Percentiles rank a stretch among this genome's conserved stretches.
Conservation (phyloP, 139 green algal species). For the Auxenochlorella pyrenoidosa region DNA sequence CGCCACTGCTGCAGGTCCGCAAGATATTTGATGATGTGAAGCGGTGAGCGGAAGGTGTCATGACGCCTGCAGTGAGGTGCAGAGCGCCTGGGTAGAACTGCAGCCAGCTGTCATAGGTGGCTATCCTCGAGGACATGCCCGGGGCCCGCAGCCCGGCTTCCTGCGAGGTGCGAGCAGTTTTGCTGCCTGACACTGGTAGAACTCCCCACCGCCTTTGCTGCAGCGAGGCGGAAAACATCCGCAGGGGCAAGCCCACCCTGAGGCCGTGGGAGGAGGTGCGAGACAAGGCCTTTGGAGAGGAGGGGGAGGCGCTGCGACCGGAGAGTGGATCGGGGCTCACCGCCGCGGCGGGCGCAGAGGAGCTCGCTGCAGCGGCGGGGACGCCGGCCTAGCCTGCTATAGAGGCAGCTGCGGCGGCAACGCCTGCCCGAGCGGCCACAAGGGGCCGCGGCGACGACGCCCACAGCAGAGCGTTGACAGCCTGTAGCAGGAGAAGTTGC, state of each 20-base stretch:
- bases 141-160: too few relatives aligned
- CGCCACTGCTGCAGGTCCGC: neutral
- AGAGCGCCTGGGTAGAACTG: too few relatives aligned
- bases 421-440: neutral
- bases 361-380: too few relatives aligned
- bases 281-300: conserved; percentile 11
- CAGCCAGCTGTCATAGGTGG: too few relatives aligned
- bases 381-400: too few relatives aligned
- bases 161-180: too few relatives aligned
- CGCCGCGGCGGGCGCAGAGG: too few relatives aligned
- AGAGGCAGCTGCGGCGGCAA: too few relatives aligned
- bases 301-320: neutral
- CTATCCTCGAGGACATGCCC: too few relatives aligned
- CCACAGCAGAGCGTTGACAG: neutral
- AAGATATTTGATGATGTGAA: conserved; percentile 41
- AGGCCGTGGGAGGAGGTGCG: conserved; percentile 31
- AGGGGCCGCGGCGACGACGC: neutral
- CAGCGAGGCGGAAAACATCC: conserved; percentile 31
- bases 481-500: too few relatives aligned
- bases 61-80: neutral
- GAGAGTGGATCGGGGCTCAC: neutral
- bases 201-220: neutral
- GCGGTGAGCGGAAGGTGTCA: neutral
- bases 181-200: neutral
- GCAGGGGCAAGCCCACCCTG: conserved; percentile 25